phyloP scores from a whole-genome alignment of 2,329 filamentous ascomycete species.

The Tolypocladium ovalisporum region DNA sequence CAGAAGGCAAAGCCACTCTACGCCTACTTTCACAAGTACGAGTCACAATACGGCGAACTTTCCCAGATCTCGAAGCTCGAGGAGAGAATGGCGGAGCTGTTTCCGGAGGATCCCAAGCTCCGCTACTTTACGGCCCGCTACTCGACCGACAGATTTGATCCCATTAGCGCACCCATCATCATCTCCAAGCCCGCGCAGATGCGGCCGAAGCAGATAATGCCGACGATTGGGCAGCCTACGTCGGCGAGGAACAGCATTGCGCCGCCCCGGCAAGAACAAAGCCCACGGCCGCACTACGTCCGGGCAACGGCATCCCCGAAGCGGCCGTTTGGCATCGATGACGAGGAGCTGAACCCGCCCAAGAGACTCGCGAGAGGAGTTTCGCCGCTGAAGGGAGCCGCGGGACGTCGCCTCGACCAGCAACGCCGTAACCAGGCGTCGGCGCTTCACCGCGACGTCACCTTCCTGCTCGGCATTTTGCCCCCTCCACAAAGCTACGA shows the following conservation, averaged over 20 bases:
- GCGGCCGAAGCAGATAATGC: constrained; percentile 47
- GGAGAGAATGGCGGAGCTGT: constrained; percentile 86
- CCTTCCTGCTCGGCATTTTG: constrained; percentile 59
- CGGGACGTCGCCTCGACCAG: constrained; percentile 74
- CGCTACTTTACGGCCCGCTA: constrained; percentile 68
- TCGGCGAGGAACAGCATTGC: constrained; percentile 35
- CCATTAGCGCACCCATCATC: constrained; percentile 69
- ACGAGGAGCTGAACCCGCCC: constrained; percentile 63
- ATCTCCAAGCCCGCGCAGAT: constrained; percentile 74
- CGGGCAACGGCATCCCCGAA: constrained; percentile 45
- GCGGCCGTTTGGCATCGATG: constrained; percentile 53
- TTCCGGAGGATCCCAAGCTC: constrained; percentile 73
- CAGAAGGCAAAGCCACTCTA: constrained; percentile 77
- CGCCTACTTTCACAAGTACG: constrained; percentile 87
- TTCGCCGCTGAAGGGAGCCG: constrained; percentile 84
- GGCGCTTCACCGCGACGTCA: constrained; percentile 61
- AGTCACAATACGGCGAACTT: constrained; percentile 87
- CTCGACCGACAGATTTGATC: constrained; percentile 62
- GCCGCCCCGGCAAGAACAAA: constrained; percentile 22
- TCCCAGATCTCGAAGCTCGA: constrained; percentile 86
- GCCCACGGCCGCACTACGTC: constrained; percentile 37
- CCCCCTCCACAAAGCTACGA: constrained; percentile 65
- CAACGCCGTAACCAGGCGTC: constrained; percentile 54
- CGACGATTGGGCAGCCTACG: constrained; percentile 39
- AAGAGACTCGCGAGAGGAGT: constrained; percentile 83